Conservation (phyloP, 2,329 filamentous ascomycete genomes). For the Biscogniauxia marginata region DNA sequence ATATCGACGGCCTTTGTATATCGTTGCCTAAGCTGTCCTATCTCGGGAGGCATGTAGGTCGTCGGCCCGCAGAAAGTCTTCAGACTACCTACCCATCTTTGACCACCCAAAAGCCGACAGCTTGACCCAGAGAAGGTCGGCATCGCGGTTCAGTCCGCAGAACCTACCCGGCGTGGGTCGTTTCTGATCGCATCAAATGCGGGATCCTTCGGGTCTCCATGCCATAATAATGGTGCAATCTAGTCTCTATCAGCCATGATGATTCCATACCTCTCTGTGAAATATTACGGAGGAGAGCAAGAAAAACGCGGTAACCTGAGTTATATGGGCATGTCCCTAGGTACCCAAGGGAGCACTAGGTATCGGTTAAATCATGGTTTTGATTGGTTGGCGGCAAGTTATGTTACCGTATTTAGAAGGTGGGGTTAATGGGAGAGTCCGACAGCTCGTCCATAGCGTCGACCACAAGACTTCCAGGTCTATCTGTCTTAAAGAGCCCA, state of each 20-base stretch:
- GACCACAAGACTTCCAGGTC: not conserved
- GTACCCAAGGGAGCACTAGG: too few species aligned
- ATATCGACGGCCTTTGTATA: constrained; percentile 4
- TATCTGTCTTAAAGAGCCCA: too few species aligned
- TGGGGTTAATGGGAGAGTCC: not conserved
- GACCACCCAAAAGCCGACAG: constrained; percentile 6
- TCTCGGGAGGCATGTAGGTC: not conserved
- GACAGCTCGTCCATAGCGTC: not conserved
- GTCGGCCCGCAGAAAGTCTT: not conserved
- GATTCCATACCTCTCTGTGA: too few species aligned
- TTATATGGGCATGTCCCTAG: not conserved
- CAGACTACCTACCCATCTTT: not conserved
- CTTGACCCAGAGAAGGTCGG: constrained; percentile 1
- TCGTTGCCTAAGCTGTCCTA: too few species aligned
- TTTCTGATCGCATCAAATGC: constrained; percentile 4
- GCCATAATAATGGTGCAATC: too few species aligned
- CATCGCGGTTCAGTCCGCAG: not conserved
- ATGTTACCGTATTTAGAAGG: not conserved
- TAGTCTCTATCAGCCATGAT: too few species aligned
- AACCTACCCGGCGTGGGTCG: constrained; percentile 4
- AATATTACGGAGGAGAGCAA: too few species aligned
- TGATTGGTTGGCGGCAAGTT: not conserved
- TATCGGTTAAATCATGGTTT: not conserved
- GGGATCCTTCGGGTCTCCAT: not conserved
- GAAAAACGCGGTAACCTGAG: too few species aligned